Percentiles rank a stretch among this genome's conserved stretches.
Evolutionary conservation across 371 early-diverging fungal genomes (phyloP).

Genomic region (Mucor circinelloides): DNA sequence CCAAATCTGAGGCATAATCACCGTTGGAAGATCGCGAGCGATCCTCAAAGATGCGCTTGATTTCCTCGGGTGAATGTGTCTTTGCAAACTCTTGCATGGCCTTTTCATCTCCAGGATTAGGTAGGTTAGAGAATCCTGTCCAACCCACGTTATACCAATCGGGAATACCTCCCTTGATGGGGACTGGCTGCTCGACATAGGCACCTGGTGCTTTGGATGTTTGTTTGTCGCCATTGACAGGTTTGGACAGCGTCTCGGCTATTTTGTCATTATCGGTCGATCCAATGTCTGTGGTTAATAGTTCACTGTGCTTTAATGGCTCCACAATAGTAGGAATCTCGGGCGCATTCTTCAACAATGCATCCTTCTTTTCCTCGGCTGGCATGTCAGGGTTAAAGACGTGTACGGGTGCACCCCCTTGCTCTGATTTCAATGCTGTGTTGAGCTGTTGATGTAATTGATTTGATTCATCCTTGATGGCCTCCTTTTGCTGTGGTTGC

Average conservation of each 20-base stretch:
- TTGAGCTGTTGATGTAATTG: conserved; percentile 17
- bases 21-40: conserved; percentile 26
- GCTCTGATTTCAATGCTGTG: conserved; percentile 13
- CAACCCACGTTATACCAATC: conserved; percentile 41
- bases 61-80: conserved; percentile 21
- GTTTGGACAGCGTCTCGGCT: neutral
- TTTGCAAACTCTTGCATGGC: conserved; percentile 26
- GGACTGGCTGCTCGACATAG: conserved; percentile 11
- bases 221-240: neutral
- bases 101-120: conserved; percentile 50
- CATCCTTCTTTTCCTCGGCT: conserved; percentile 29
- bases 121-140: conserved; percentile 44
- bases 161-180: conserved; percentile 17
- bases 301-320: neutral
- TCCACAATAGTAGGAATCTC: neutral
- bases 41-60: conserved; percentile 26
- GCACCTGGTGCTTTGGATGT: conserved; percentile 13
- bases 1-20: conserved; percentile 26
- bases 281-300: neutral
- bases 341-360: conserved; percentile 5
- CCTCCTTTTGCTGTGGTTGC: neutral
- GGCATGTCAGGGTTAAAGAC: conserved; percentile 29
- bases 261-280: conserved; percentile 4
- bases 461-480: conserved; percentile 13
- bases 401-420: conserved; percentile 18